These are phyloP conservation scores for Boechera stricta DNA, from an alignment of 345 rosid species.

Conservation along the genomic window DNA sequence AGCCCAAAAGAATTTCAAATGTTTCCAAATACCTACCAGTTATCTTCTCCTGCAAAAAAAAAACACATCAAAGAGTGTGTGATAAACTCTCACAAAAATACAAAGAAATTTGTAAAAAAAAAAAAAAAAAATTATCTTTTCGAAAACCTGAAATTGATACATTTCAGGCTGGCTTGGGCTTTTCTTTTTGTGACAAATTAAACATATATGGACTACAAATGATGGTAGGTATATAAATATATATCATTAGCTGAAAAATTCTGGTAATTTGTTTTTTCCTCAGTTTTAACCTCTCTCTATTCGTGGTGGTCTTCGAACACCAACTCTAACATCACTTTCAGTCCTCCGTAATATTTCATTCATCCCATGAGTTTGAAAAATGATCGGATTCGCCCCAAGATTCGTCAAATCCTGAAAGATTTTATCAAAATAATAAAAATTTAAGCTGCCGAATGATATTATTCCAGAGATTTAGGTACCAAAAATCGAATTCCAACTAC, in stretches of 20 bases:
- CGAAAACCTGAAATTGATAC: conserved; percentile 29
- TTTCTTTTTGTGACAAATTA: neutral
- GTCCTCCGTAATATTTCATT: conserved; percentile 46
- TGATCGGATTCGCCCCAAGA: conserved; percentile 42
- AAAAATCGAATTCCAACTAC: neutral
- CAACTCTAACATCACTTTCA: conserved; percentile 42
- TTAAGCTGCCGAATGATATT: too few species aligned
- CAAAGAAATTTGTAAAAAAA: neutral
- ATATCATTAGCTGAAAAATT: conserved; percentile 12
- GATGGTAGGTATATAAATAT: conserved; percentile 21
- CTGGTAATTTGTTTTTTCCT: neutral
- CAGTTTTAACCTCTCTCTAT: conserved; percentile 43
- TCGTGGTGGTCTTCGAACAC: conserved; percentile 42
- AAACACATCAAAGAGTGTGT: neutral
- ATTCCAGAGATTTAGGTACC: too few species aligned
- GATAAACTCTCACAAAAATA: neutral
- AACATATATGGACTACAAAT: conserved; percentile 29
- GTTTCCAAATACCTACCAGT: neutral
- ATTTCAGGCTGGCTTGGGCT: conserved; percentile 9
- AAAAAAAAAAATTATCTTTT: conserved; percentile 31
- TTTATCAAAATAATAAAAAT: neutral
- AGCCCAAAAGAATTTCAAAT: conserved; percentile 12
- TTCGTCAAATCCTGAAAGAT: conserved; percentile 28
- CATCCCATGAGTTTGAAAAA: conserved; percentile 45
- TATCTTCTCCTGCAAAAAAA: neutral